Base-by-base conservation (phyloP, 2,329 filamentous ascomycete genomes). In the Phaeosphaeriaceae sp. region DNA sequence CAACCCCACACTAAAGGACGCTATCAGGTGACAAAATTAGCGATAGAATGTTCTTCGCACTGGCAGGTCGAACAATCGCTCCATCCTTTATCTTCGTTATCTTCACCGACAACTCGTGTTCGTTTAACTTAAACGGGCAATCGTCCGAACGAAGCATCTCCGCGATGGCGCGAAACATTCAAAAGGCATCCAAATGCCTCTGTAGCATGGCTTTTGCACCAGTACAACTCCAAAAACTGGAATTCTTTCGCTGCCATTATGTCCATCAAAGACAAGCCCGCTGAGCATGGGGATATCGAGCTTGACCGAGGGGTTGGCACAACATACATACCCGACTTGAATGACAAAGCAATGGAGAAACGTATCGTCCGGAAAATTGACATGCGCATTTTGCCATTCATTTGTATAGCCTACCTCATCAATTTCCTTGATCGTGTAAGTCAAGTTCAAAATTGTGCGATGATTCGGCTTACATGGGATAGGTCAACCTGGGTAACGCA, bases 401-500 rank as follows among this genome's bases (percentile, higher is more conserved):
- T 61, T 17, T 61, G 58, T 18, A 56, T 61, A 9, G 55, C 53
- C 5, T 61, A 61, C 38, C 48, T 61, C 4, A 61, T 61, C 47
- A 61, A 61, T 38, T 61, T 30, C 20, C 47, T 59, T 16, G 58
- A 61, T 36, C 42, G 56, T 26, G 58, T 61, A 38, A 38, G 55
- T 17, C 11, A 2, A 13, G 8, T 18, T 6, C 4, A 15, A 18
- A 6, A 8, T 9, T 17, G 8, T 21, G 8, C 28, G 9, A 12
- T 6, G 9, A 11, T 18, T 18, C 6, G 18, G 21, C 28, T 42
- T 3, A 42, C 17, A 13, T 6, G 9, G 18, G 11, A 3, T 33
- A 61, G 58, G 58, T 61, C 18, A 61, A 61, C 11, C n/a, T 62
- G 30, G 59, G 59, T 13, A 62, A 62, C 17, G 59, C 56, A 7